Evolutionary conservation across 208 protist genomes (phyloP).

Genomic region (Leishmania martiniquensis): DNA sequence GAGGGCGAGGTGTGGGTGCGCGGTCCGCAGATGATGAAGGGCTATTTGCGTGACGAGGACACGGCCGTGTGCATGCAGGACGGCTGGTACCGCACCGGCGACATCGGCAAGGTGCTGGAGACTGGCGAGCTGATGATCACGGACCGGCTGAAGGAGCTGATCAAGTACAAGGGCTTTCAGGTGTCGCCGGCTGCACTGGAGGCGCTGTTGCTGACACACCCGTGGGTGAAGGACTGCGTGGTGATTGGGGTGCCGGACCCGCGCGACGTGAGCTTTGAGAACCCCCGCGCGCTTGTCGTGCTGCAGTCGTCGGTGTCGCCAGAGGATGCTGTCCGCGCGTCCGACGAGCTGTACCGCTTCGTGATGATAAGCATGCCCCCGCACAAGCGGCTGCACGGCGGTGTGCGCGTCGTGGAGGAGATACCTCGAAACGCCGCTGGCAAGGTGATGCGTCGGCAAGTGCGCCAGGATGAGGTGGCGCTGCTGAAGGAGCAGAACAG

Average conservation of each 20-base stretch:
- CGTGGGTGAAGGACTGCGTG: constrained; percentile 61
- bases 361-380: constrained; percentile 45
- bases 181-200: constrained; percentile 85
- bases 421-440: constrained; percentile 76
- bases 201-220: constrained; percentile 53
- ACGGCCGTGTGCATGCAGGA: constrained; percentile 52
- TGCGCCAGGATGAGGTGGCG: constrained; percentile 35
- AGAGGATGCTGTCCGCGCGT: constrained; percentile 39
- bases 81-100: constrained; percentile 75
- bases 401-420: constrained; percentile 62
- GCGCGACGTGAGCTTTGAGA: constrained; percentile 54
- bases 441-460: constrained; percentile 82
- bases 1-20: constrained; percentile 72
- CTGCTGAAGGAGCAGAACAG: constrained; percentile 35
- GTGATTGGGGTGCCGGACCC: constrained; percentile 69
- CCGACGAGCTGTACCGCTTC: constrained; percentile 50
- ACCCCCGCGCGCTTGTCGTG: constrained; percentile 80
- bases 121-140: constrained; percentile 52
- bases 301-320: constrained; percentile 31
- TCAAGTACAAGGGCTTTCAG: constrained; percentile 93
- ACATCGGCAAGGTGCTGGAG: constrained; percentile 63
- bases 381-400: constrained; percentile 81
- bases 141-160: constrained; percentile 90
- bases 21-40: constrained; percentile 82
- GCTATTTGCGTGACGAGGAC: constrained; percentile 66